A percentile compares a stretch with the other conserved stretches of the same genome.
phyloP scores from a whole-genome alignment of 306 rosid genomes.

The Vigna nakashimae region DNA sequence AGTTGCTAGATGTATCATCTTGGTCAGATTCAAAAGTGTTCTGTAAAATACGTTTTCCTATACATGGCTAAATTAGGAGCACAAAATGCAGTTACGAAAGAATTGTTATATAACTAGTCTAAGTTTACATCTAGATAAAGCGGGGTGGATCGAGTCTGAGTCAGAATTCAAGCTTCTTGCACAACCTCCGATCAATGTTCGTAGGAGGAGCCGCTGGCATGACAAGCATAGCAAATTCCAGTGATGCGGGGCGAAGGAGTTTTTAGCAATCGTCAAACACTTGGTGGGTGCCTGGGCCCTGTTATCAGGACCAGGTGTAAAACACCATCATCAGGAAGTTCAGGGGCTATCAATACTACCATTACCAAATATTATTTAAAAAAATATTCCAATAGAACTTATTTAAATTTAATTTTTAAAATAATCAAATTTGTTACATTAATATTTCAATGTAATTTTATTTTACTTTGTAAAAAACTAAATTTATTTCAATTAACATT shows the following conservation, averaged over 20 bases:
- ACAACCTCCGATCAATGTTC: slow-evolving; percentile 51
- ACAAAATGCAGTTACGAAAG: slow-evolving; percentile 28
- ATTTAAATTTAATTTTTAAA: too few relatives aligned
- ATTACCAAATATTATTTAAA: background rate
- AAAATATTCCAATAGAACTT: too few relatives aligned
- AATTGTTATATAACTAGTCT: slow-evolving; percentile 20
- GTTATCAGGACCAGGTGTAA: slow-evolving; percentile 69
- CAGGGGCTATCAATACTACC: slow-evolving; percentile 52
- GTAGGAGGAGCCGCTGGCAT: slow-evolving; percentile 46
- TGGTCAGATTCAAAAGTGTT: slow-evolving; percentile 43
- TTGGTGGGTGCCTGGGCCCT: slow-evolving; percentile 61
- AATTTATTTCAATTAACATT: too few relatives aligned
- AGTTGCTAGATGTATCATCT: slow-evolving; percentile 39
- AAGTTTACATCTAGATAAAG: background rate
- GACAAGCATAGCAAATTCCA: slow-evolving; percentile 66
- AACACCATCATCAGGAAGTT: slow-evolving; percentile 66
- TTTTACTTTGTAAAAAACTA: too few relatives aligned
- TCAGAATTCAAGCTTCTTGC: slow-evolving; percentile 82
- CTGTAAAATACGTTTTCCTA: slow-evolving; percentile 10
- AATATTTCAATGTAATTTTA: too few relatives aligned
- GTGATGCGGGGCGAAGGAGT: slow-evolving; percentile 34
- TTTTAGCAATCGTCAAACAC: slow-evolving; percentile 46
- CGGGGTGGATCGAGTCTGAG: slow-evolving; percentile 9
- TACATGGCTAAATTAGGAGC: slow-evolving; percentile 31
- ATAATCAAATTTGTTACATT: too few relatives aligned